A percentile compares a stretch with the other conserved stretches of the same genome.
These are phyloP conservation scores for Dothidotthia symphoricarpi DNA, from an alignment of 2,329 filamentous ascomycete species.

Conservation along the genomic window DNA sequence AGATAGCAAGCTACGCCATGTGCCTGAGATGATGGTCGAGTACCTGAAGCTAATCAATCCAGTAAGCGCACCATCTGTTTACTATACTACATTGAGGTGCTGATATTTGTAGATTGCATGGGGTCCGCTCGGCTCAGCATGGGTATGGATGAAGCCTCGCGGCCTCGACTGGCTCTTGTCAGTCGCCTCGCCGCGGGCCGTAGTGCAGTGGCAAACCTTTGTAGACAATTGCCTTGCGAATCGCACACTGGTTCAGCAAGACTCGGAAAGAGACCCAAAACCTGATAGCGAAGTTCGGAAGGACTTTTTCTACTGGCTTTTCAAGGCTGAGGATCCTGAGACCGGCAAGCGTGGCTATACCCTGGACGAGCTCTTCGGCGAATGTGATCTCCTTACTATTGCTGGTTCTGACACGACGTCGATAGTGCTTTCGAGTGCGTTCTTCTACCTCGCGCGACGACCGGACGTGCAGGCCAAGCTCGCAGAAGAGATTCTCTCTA, in stretches of 20 bases:
- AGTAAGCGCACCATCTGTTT: slow-evolving; percentile 6
- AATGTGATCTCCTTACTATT: slow-evolving; percentile 22
- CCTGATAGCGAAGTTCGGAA: slow-evolving; percentile 25
- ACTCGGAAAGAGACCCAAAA: slow-evolving; percentile 15
- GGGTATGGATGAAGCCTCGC: slow-evolving; percentile 24
- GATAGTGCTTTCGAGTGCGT: slow-evolving; percentile 15
- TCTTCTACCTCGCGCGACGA: slow-evolving; percentile 22
- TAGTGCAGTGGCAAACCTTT: slow-evolving; percentile 17
- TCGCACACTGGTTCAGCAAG: slow-evolving; percentile 12
- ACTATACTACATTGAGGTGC: not conserved
- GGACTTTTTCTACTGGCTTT: slow-evolving; percentile 46
- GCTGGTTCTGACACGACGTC: slow-evolving; percentile 27
- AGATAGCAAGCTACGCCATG: slow-evolving; percentile 18
- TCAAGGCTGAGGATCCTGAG: slow-evolving; percentile 44
- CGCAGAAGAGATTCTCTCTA: slow-evolving; percentile 15
- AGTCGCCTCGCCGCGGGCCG: slow-evolving; percentile 12
- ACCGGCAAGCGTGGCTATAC: slow-evolving; percentile 38
- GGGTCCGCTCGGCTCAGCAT: slow-evolving; percentile 6
- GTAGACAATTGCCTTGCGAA: slow-evolving; percentile 16
- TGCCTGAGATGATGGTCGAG: slow-evolving; percentile 19
- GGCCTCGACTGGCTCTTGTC: slow-evolving; percentile 20
- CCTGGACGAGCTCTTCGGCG: slow-evolving; percentile 40
- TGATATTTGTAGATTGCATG: slow-evolving; percentile 8
- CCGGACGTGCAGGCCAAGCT: slow-evolving; percentile 16
- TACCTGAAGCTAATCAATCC: slow-evolving; percentile 19